phyloP scores from a whole-genome alignment of 129 eudicot genomes.

The Flaveria linearis region DNA sequence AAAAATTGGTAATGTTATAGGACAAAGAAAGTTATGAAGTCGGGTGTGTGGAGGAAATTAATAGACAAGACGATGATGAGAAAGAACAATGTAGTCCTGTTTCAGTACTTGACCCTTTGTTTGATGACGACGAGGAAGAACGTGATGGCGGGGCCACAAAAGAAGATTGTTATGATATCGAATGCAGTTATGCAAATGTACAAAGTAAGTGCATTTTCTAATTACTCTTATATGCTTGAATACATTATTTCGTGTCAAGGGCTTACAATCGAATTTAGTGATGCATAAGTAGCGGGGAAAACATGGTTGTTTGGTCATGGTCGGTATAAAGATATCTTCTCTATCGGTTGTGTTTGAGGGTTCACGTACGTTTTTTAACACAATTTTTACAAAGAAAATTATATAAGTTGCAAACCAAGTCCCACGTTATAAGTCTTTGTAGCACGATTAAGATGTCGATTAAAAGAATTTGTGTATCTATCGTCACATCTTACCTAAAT shows the following conservation, averaged over 20 bases:
- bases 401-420: no score
- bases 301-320: no score
- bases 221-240: not conserved
- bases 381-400: not conserved
- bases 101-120: slow-evolving; percentile 75
- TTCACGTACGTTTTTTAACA: no score
- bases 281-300: no score
- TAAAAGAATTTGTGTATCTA: not conserved
- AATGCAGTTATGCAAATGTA: slow-evolving; percentile 68
- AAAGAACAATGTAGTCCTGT: slow-evolving; percentile 88
- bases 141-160: slow-evolving; percentile 36
- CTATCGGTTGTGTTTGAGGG: no score
- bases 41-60: slow-evolving; percentile 18
- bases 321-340: no score
- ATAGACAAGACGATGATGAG: slow-evolving; percentile 56
- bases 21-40: slow-evolving; percentile 27
- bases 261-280: no score
- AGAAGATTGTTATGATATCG: slow-evolving; percentile 43
- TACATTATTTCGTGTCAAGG: no score
- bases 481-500: slow-evolving; percentile 19
- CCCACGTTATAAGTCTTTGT: no score
- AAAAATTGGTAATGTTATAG: slow-evolving; percentile 32
- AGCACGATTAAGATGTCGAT: not conserved
- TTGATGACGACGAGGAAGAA: slow-evolving; percentile 59
- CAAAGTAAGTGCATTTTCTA: slow-evolving; percentile 60